Conservation (phyloP, 352 stramenopile species). For the Pythium plurisporium region DNA sequence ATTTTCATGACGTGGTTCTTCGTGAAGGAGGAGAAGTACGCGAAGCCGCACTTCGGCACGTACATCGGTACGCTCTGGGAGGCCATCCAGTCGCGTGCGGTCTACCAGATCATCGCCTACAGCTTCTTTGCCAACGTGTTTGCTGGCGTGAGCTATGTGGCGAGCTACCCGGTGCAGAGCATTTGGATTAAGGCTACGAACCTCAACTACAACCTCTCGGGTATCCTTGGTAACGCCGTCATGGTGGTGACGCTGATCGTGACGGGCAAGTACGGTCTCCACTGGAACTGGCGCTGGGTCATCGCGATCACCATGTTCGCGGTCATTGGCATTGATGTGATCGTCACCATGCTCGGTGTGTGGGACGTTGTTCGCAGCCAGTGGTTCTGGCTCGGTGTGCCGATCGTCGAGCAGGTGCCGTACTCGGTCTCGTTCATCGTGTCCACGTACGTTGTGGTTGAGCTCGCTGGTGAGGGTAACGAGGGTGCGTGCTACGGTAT, state of each 20-base stretch:
- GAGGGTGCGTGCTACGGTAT: slow-evolving; percentile 40
- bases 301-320: slow-evolving; percentile 20
- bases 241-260: slow-evolving; percentile 24
- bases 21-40: slow-evolving; percentile 29
- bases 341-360: slow-evolving; percentile 22
- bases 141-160: slow-evolving; percentile 25
- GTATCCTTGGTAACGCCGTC: slow-evolving; percentile 24
- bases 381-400: slow-evolving; percentile 21
- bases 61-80: slow-evolving; percentile 31
- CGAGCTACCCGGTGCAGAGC: slow-evolving; percentile 23
- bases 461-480: slow-evolving; percentile 34
- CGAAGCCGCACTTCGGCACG: slow-evolving; percentile 6
- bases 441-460: slow-evolving; percentile 19
- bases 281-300: slow-evolving; percentile 17
- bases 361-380: slow-evolving; percentile 29
- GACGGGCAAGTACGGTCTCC: slow-evolving; percentile 18
- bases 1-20: slow-evolving; percentile 30
- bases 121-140: slow-evolving; percentile 39
- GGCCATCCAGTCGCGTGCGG: slow-evolving; percentile 25
- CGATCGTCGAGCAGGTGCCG: slow-evolving; percentile 27
- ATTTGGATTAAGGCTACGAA: slow-evolving; percentile 29
- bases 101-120: slow-evolving; percentile 49
- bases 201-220: slow-evolving; percentile 34
- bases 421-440: slow-evolving; percentile 30
- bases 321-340: slow-evolving; percentile 13